These are phyloP conservation scores for Rubia tinctorum DNA, from an alignment of 305 asterid species.

Conservation along the genomic window DNA sequence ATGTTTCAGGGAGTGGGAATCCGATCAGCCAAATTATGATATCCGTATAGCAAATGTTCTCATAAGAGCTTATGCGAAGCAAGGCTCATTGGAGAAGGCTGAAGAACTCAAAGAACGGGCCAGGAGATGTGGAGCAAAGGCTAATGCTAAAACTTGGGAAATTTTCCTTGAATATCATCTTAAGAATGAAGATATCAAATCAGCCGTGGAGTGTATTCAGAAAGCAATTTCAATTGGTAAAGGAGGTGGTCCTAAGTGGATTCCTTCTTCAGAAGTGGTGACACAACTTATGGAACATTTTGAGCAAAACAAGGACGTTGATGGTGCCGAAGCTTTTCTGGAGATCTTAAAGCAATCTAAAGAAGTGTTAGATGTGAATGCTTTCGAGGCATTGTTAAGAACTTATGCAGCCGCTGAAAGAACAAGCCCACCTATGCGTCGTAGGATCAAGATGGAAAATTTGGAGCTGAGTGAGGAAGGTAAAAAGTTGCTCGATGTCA, in stretches of 20 bases:
- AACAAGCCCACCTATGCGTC: constrained; percentile 56
- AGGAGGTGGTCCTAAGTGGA: constrained; percentile 65
- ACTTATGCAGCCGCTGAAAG: constrained; percentile 69
- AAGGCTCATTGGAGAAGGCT: constrained; percentile 57
- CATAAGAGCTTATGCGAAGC: constrained; percentile 64
- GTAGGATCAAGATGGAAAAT: constrained; percentile 81
- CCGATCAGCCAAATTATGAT: constrained; percentile 52
- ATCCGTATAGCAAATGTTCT: constrained; percentile 72
- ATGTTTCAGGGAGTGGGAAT: constrained; percentile 80
- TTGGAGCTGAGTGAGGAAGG: constrained; percentile 73
- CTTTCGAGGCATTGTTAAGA: constrained; percentile 63
- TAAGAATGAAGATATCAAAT: constrained; percentile 49
- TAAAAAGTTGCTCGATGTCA: constrained; percentile 49
- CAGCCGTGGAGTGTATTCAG: constrained; percentile 52
- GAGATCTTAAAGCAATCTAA: constrained; percentile 49
- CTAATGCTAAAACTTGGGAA: constrained; percentile 90
- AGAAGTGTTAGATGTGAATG: constrained; percentile 42
- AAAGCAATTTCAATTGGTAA: constrained; percentile 56
- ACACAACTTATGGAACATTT: constrained; percentile 53
- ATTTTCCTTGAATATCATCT: constrained; percentile 64
- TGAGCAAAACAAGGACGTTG: constrained; percentile 62
- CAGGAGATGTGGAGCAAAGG: constrained; percentile 54
- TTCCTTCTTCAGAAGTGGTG: constrained; percentile 40
- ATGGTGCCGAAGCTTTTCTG: constrained; percentile 62
- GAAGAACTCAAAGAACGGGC: constrained; percentile 53